Evolutionary conservation across 2,329 filamentous ascomycete genomes (phyloP), one percentile per base, ranked within the genome.

Genomic region (Endocalyx cinctus): DNA sequence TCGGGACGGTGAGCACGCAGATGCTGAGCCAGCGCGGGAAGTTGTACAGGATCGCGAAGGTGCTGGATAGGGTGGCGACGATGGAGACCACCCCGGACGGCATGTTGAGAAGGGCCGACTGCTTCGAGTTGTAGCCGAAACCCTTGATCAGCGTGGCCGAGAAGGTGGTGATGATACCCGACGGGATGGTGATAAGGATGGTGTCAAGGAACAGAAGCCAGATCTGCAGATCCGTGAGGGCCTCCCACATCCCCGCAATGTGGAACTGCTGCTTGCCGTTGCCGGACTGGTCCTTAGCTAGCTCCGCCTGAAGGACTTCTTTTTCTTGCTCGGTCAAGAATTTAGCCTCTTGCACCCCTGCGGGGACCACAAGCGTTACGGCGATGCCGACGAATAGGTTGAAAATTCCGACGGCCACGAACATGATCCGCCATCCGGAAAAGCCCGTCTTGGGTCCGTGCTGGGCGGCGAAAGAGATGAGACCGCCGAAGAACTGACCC

Each of bases 231-330:
- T 77, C 73, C 14, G 54, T 30, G 1, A 77, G 48, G 5, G 69
- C 64, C 46, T 79, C 75, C 3, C 69, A 31, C 5, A 78, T 61
- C 48, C 78, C 71, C 41, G 59, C 63, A 37, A 58, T 50, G 15
- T 70, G 72, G 51, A 78, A 77, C 39, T 67, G 66, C 42, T 64
- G 69, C 45, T 66, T 74, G 32, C 67, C 62, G 20, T 78, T 68
- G 22, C 75, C 75, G 5, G 72, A 77, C 56, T 78, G 69, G 53
- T 80, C 79, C 35, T 69, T 62, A 22, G 67, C 69, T 26, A 78
- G 66, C 32, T 73, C 69, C 54, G 71, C 70, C 20, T 74, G 55
- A 15, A 74, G 59, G 1, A 63, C 63, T 5, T 69, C 60, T 40
- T 60, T 58, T 43, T 69, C 63, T n/a, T 47, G 49, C 25, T 60